Evolutionary conservation across 495 filamentous ascomycete genomes (phyloP), one percentile per base, ranked within the genome.

Genomic region (Penicillium paxilli): DNA sequence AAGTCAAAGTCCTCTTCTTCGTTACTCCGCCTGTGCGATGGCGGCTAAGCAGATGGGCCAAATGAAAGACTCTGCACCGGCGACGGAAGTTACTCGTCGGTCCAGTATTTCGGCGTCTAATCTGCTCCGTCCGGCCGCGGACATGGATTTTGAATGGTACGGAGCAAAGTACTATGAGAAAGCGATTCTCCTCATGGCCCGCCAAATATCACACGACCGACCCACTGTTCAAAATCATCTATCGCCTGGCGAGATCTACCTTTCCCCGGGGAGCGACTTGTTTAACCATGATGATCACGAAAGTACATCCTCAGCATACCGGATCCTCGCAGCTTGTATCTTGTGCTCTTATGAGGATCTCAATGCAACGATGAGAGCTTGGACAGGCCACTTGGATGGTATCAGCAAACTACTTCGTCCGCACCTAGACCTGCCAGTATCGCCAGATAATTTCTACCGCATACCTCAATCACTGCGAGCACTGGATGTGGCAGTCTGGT

Each of bases 91-190:
- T 0, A 54, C 17, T 6, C 51, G 42, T 41, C 28, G 22, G 17
- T 35, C 44, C 9, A 49, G 54, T 28, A 21, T 57, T 21, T 47
- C 41, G 14, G 49, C 32, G 5, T 55, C 60, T 10, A 40, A 28
- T 32, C 9, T 24, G n/a, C 30, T 49, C n/a, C 47, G 52, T 8
- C 23, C 49, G 7, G n/a, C n/a, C n/a, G n/a, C n/a, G n/a, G 41
- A 21, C 10, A 37, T 65, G 17, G 58, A 57, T n/a, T 65, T 65
- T 44, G 37, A 57, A 4, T 65, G 62, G 62, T 60, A 65, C 22
- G 57, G 62, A 9, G 62, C 55, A 5, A 65, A 61, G 20, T 66
- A 66, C 26, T 66, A 66, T 33, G 60, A 63, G 21, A 66, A 59
- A 20, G 60, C 63, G 1, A 65, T 65, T 33, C 54, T 61, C 17